These are phyloP conservation scores for Leptographium galeiforme DNA, from an alignment of 2,329 filamentous ascomycete species.

Conservation along the genomic window DNA sequence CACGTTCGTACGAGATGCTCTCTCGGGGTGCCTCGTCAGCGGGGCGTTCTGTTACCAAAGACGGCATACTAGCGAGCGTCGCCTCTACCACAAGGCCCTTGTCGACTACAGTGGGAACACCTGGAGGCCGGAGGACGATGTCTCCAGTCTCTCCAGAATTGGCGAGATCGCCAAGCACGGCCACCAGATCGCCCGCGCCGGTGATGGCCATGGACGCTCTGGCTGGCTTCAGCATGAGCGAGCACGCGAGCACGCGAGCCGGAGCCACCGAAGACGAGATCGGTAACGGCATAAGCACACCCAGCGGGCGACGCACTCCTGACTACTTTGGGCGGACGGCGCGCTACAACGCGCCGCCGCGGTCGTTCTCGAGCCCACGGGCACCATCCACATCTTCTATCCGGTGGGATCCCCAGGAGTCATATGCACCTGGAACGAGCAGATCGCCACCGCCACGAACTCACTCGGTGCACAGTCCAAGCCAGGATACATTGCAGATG, in stretches of 20 bases:
- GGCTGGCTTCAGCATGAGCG: not conserved
- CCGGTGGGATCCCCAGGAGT: constrained; percentile 30
- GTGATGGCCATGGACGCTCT: not conserved
- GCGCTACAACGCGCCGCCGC: constrained; percentile 38
- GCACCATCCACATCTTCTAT: constrained; percentile 21
- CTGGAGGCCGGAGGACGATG: not conserved
- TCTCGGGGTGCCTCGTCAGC: constrained; percentile 29
- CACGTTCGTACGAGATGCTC: constrained; percentile 72
- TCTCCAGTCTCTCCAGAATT: not conserved
- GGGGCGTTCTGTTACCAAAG: constrained; percentile 1
- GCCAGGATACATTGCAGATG: constrained; percentile 1
- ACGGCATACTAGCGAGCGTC: constrained; percentile 32
- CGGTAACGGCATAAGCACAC: not conserved
- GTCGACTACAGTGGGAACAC: not conserved
- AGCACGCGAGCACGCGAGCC: not conserved
- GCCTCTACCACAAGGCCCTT: constrained; percentile 4
- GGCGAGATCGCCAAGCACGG: not conserved
- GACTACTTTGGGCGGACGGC: constrained; percentile 44
- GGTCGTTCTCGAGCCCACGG: constrained; percentile 43
- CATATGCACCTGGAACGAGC: constrained; percentile 12
- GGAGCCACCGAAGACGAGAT: not conserved
- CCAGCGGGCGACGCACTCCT: constrained; percentile 30
- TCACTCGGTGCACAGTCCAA: constrained; percentile 2
- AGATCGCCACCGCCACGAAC: constrained; percentile 3
- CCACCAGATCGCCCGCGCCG: not conserved